Base-by-base conservation (phyloP, 805 yeast species). In the Nematodospora valgi region DNA sequence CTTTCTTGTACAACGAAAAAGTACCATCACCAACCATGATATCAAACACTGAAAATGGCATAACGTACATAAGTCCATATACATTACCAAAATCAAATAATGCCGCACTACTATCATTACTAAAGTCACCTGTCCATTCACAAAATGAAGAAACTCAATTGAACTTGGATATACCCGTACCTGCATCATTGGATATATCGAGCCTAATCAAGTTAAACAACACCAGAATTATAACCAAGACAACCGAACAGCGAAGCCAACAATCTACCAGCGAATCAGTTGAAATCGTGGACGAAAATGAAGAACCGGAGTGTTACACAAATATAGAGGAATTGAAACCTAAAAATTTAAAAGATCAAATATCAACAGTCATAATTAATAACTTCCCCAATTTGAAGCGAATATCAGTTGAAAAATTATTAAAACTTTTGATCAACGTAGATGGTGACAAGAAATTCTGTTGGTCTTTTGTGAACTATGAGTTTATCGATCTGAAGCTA, bases 381-480 rank as follows among this genome's bases (percentile, higher is more conserved):
- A 59, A 59, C 25, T 57, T 71, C 34, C 66, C 64, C 5, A 54
- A 52, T 10, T 40, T 68, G 4, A 45, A 50, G 21, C 47, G 47
- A 26, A 37, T 40, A 2, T 46, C 55, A 1, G 47, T 67, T 15
- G 74, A 68, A 38, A 59, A 53, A 32, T 38, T 68, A 0, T 43
- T 71, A 17, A 39, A 43, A 15, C 38, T 38, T 4, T 33, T 62
- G 2, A 27, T 54, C 2, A 27, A 35, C 15, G 34, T 9, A 7
- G 30, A 39, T 34, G 27, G 40, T 17, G 31, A 34, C 17, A 26
- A 17, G n/a, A 16, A 15, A 4, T 68, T 51, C 43, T 33, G 30
- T 13, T 71, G 75, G 72, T 52, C 64, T 16, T 44, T 48, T 23
- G 46, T 63, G 6, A 58, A 52, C 24, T 55, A 57, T 35, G 68